Conservation (phyloP, 345 rosid genomes). For the Eucalyptus grandis region DNA sequence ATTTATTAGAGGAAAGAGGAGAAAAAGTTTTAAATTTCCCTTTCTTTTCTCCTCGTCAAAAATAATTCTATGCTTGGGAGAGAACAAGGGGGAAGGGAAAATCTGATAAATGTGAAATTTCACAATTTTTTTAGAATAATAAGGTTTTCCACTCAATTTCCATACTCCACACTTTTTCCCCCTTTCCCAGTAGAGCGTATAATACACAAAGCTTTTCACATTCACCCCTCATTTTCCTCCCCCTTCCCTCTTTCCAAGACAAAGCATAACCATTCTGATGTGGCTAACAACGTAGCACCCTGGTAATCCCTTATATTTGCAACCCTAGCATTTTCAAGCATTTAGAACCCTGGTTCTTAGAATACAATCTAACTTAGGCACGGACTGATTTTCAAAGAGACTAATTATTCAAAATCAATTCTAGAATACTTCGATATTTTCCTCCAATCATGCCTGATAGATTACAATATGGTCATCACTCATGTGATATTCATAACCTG, state of each 20-base stretch:
- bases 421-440: neutral
- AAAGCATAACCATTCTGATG: too few relatives aligned
- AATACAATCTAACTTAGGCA: too few relatives aligned
- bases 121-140: neutral
- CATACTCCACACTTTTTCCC: neutral
- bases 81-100: neutral
- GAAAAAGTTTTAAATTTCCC: neutral
- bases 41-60: neutral
- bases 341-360: too few relatives aligned
- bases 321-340: too few relatives aligned
- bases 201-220: neutral
- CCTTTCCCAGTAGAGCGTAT: too few relatives aligned
- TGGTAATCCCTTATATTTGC: too few relatives aligned
- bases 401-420: neutral
- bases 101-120: neutral
- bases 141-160: neutral
- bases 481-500: too few relatives aligned
- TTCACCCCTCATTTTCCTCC: neutral
- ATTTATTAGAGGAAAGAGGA: neutral
- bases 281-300: too few relatives aligned
- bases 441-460: neutral
- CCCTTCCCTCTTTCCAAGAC: neutral
- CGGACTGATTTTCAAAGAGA: neutral
- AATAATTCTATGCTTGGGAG: neutral
- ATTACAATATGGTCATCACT: neutral